Evolutionary conservation across 148 eudicot species (phyloP).

Genomic region (Chenopodium album): DNA sequence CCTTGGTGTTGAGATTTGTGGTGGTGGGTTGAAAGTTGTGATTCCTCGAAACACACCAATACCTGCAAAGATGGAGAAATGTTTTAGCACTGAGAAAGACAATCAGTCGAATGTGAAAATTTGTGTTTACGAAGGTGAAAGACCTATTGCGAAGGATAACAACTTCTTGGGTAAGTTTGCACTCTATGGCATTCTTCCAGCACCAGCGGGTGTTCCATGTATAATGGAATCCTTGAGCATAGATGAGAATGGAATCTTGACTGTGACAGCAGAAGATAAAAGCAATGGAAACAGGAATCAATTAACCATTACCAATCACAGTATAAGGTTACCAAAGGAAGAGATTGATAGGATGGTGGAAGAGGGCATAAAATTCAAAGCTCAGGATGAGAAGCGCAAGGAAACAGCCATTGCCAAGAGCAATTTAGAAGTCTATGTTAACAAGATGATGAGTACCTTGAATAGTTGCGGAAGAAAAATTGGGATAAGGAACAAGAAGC

Average conservation of each 20-base stretch:
- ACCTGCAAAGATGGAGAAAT: not conserved
- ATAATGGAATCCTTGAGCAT: not conserved
- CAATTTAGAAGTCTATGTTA: not conserved
- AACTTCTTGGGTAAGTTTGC: slow-evolving; percentile 6
- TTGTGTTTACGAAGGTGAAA: slow-evolving; percentile 12
- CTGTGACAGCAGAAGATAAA: not conserved
- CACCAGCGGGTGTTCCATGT: not conserved
- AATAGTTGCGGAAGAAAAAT: not conserved
- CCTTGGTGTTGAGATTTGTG: not conserved
- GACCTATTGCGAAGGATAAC: slow-evolving; percentile 17
- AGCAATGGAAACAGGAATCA: not conserved
- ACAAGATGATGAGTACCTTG: not conserved
- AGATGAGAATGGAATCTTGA: slow-evolving; percentile 2
- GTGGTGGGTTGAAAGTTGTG: not conserved
- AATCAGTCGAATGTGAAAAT: accelerated
- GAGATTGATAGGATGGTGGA: slow-evolving; percentile 7
- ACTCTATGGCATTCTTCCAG: not conserved
- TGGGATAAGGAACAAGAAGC: not conserved
- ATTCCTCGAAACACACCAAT: slow-evolving; percentile 17
- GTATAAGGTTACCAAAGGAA: slow-evolving; percentile 6
- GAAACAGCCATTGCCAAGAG: not conserved
- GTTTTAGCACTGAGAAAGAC: not conserved
- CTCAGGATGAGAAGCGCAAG: slow-evolving; percentile 3
- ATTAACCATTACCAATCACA: slow-evolving; percentile 9
- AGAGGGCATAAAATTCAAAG: not conserved